Percentiles rank a stretch among this genome's conserved stretches.
Conservation (phyloP, 176 grass and related monocot species). For the Musa schizocarpa region DNA sequence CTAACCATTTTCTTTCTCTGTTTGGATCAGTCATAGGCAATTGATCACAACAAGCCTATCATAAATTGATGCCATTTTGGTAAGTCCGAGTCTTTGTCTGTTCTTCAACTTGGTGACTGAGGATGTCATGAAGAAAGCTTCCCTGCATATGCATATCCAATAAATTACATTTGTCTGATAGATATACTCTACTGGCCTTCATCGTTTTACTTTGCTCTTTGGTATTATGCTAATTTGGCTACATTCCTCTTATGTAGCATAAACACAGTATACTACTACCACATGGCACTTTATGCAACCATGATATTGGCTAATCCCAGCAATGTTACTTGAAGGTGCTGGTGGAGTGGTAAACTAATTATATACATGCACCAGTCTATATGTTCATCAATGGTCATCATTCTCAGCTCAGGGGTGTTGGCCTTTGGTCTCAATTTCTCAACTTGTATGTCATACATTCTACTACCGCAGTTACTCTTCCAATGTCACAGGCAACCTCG, state of each 20-base stretch:
- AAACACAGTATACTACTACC: constrained; percentile 97
- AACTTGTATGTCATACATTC: constrained; percentile 92
- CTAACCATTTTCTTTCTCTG: too few species aligned
- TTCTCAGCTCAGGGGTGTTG: constrained; percentile 69
- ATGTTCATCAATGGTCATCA: constrained; percentile 46
- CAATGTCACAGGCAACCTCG: constrained; percentile 90
- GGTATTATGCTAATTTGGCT: not conserved
- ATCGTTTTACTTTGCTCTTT: not conserved
- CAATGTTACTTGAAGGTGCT: constrained; percentile 66
- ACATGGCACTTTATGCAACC: constrained; percentile 95
- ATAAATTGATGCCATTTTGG: too few species aligned
- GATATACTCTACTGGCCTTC: not conserved
- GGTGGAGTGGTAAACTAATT: constrained; percentile 76
- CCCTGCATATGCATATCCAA: too few species aligned
- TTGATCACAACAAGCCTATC: too few species aligned
- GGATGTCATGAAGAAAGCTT: too few species aligned
- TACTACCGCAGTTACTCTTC: constrained; percentile 84
- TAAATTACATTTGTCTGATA: too few species aligned
- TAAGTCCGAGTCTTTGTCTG: too few species aligned
- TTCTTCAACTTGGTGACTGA: too few species aligned
- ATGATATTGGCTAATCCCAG: constrained; percentile 78
- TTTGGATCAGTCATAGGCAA: too few species aligned
- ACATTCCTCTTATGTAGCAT: constrained; percentile 42
- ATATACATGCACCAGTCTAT: constrained; percentile 69
- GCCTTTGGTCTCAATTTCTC: constrained; percentile 97